Evolutionary conservation across 768 basidiomycete species (phyloP).

Genomic region (Tulasnella calospora): DNA sequence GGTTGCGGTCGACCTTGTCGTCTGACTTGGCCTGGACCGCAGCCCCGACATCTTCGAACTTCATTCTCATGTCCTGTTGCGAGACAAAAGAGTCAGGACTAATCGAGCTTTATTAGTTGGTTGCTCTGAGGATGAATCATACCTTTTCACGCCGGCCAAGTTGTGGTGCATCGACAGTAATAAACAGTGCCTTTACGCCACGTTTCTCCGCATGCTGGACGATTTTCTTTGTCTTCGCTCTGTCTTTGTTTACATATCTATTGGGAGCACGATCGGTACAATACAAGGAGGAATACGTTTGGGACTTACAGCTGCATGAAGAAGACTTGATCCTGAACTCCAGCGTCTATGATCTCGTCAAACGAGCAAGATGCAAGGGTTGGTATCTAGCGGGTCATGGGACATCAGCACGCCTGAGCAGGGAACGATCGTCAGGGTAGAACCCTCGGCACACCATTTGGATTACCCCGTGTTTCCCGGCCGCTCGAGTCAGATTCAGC

Average conservation of each 20-base stretch:
- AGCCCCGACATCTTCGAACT: constrained; percentile 76
- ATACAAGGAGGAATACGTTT: neutral
- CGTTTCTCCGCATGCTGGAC: constrained; percentile 86
- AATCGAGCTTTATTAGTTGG: neutral
- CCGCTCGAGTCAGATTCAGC: constrained; percentile 82
- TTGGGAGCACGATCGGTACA: constrained; percentile 1
- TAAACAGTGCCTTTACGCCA: constrained; percentile 90
- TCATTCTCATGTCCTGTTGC: constrained; percentile 87
- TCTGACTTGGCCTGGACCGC: constrained; percentile 46
- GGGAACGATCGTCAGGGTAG: constrained; percentile 4
- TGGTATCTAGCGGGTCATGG: constrained; percentile 59
- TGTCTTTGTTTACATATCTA: constrained; percentile 89
- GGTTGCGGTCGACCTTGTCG: constrained; percentile 65
- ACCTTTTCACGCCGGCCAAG: constrained; percentile 88
- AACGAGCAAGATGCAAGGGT: constrained; percentile 94
- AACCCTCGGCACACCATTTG: constrained; percentile 53
- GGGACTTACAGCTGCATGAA: constrained; percentile 73
- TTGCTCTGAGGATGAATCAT: neutral
- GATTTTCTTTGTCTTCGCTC: constrained; percentile 74
- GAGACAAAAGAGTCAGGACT: neutral
- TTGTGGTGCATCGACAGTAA: constrained; percentile 96
- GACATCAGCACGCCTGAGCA: neutral
- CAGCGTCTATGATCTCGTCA: constrained; percentile 89
- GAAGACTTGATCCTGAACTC: constrained; percentile 69
- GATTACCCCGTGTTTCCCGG: constrained; percentile 69